Percentiles rank a stretch among this genome's conserved stretches.
Evolutionary conservation across 305 asterid genomes (phyloP).

Genomic region (Fraxinus sp.): DNA sequence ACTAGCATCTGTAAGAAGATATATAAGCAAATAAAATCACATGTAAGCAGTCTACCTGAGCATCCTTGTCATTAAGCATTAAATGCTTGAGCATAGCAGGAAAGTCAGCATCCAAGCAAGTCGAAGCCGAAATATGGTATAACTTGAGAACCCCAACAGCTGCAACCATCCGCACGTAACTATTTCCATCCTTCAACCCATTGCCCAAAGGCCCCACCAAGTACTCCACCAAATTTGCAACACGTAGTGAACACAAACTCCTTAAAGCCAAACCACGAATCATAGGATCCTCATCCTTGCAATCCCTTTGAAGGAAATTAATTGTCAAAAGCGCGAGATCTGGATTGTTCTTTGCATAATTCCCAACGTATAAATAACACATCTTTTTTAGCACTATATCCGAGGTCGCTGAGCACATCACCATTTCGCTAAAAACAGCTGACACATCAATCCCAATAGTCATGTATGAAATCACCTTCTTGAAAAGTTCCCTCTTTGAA

Average conservation of each 20-base stretch:
- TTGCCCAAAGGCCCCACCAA: constrained; percentile 89
- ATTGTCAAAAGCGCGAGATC: constrained; percentile 96
- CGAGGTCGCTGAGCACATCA: constrained; percentile 98
- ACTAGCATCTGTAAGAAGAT: constrained; percentile 10
- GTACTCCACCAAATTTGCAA: constrained; percentile 93
- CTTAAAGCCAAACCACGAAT: constrained; percentile 97
- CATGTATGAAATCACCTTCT: constrained; percentile 98
- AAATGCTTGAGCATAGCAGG: constrained; percentile 78
- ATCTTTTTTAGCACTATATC: constrained; percentile 97
- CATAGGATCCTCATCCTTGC: constrained; percentile 99
- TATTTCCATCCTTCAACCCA: constrained; percentile 89
- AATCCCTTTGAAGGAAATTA: constrained; percentile 95
- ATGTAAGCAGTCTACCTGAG: constrained; percentile 59
- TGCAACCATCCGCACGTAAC: constrained; percentile 89
- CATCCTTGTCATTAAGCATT: constrained; percentile 91
- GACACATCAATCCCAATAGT: constrained; percentile 96
- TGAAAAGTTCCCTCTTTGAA: constrained; percentile 84
- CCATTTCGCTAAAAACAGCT: constrained; percentile 97
- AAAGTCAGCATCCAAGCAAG: constrained; percentile 94
- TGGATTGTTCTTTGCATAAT: constrained; percentile 93
- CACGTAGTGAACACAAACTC: constrained; percentile 96
- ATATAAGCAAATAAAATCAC: constrained; percentile 17
- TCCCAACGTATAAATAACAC: constrained; percentile 96
- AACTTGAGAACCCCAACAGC: constrained; percentile 87
- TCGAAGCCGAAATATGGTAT: constrained; percentile 77